These are phyloP conservation scores for Astrothelium macrocarpum DNA, from an alignment of 495 filamentous ascomycete species.

Conservation along the genomic window DNA sequence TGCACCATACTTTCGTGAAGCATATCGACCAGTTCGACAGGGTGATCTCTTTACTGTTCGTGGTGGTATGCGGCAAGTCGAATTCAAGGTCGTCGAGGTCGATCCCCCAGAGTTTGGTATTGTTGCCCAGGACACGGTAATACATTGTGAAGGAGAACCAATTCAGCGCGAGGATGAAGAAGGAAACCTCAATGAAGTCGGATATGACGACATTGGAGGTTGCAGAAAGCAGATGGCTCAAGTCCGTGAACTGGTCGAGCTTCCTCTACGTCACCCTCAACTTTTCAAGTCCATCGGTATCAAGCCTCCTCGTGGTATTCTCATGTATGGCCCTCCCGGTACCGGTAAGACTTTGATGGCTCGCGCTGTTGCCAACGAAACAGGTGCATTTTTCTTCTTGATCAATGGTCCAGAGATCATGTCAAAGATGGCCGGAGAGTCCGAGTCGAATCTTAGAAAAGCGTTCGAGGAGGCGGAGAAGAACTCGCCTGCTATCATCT, in stretches of 20 bases:
- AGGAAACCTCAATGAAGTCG: conserved; percentile 96
- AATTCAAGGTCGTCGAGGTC: conserved; percentile 98
- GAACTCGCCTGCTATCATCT: conserved; percentile 98
- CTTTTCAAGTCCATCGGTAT: conserved; percentile 99
- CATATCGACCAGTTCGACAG: conserved; percentile 91
- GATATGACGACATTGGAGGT: conserved; percentile 98
- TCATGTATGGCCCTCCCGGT: conserved; percentile 95
- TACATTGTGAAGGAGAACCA: conserved; percentile 97
- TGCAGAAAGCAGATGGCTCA: conserved; percentile 99
- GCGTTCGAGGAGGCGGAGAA: conserved; percentile 99
- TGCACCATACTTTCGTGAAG: conserved; percentile 98
- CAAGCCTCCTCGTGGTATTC: conserved; percentile 96
- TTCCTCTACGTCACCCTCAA: conserved; percentile 91
- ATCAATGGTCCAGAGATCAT: conserved; percentile 99
- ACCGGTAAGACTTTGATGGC: conserved; percentile 99
- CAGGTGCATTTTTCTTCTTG: conserved; percentile 96
- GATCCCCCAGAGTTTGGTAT: conserved; percentile 97
- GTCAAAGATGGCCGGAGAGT: conserved; percentile 99
- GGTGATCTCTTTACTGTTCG: conserved; percentile 94
- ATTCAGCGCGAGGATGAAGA: conserved; percentile 98
- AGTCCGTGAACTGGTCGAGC: conserved; percentile 94
- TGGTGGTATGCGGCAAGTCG: conserved; percentile 96
- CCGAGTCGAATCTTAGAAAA: conserved; percentile 93
- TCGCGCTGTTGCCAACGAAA: conserved; percentile 97
- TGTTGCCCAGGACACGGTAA: conserved; percentile 95